Percentiles rank a stretch among this genome's conserved stretches.
Conservation (phyloP, 495 filamentous ascomycete species). For the Schizothecium vesticola region DNA sequence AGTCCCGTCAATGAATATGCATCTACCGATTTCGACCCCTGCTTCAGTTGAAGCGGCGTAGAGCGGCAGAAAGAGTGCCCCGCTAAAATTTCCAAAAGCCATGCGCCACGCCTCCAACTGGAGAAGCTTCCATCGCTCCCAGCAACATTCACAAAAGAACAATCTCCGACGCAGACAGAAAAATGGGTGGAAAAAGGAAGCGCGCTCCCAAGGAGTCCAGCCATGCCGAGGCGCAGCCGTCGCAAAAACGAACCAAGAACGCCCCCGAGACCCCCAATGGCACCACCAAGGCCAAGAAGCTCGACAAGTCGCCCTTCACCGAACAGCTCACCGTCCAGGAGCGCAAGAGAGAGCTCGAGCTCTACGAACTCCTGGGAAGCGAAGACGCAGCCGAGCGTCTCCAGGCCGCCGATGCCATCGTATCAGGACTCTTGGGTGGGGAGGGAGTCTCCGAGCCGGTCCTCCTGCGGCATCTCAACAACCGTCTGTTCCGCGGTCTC, state of each 20-base stretch:
- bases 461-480: conserved; percentile 48
- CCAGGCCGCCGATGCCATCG: conserved; percentile 44
- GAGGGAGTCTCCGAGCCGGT: conserved; percentile 39
- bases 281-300: conserved; percentile 24
- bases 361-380: conserved; percentile 49
- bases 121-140: neutral
- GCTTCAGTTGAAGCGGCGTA: neutral
- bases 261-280: conserved; percentile 24
- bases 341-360: conserved; percentile 41
- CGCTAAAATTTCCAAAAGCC: conserved; percentile 10
- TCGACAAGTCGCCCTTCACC: conserved; percentile 41
- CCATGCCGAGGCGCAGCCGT: conserved; percentile 28
- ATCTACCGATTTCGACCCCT: neutral
- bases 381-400: conserved; percentile 47
- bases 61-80: conserved; percentile 1
- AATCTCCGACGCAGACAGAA: conserved; percentile 1
- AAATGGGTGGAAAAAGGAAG: conserved; percentile 42
- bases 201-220: conserved; percentile 32
- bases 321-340: conserved; percentile 38
- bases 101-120: neutral
- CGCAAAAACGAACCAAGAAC: conserved; percentile 40
- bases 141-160: neutral
- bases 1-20: neutral
- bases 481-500: conserved; percentile 76
- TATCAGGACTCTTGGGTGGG: conserved; percentile 40